These are phyloP conservation scores for Serendipita indica DNA, from an alignment of 768 basidiomycete genomes.

Conservation along the genomic window DNA sequence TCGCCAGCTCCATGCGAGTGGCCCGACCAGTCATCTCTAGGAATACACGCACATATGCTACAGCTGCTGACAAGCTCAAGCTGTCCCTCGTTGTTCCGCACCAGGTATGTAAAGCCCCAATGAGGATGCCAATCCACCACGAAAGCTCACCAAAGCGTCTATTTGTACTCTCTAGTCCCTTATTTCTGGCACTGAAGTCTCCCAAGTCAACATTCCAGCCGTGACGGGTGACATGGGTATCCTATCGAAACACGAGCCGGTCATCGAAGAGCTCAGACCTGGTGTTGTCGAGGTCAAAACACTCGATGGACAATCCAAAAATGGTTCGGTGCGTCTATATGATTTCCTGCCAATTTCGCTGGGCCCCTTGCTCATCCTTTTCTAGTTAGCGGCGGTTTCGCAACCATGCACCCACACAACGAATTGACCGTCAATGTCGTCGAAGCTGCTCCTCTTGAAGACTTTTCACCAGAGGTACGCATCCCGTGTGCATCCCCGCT, in stretches of 20 bases:
- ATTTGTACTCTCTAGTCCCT: conserved; percentile 46
- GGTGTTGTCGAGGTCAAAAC: conserved; percentile 94
- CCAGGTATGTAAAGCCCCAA: conserved; percentile 39
- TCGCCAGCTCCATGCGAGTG: neutral
- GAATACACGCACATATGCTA: conserved; percentile 78
- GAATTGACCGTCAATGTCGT: conserved; percentile 91
- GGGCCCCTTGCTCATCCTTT: neutral
- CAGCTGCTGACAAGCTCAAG: conserved; percentile 77
- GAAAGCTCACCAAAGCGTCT: neutral
- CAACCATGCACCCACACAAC: conserved; percentile 96
- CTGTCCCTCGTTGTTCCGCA: conserved; percentile 91
- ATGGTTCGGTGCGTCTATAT: conserved; percentile 72
- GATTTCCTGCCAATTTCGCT: neutral
- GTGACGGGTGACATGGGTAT: conserved; percentile 98
- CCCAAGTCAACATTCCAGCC: conserved; percentile 90
- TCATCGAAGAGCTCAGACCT: conserved; percentile 89
- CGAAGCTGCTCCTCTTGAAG: conserved; percentile 84
- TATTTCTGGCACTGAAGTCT: conserved; percentile 79
- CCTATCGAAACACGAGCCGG: conserved; percentile 94
- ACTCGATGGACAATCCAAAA: conserved; percentile 59
- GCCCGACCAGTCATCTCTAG: conserved; percentile 24
- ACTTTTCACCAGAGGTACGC: conserved; percentile 78
- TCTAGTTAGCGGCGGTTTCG: conserved; percentile 92
- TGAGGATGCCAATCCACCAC: neutral
- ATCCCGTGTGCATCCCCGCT: neutral